A percentile compares a stretch with the other conserved stretches of the same genome.
Evolutionary conservation across 805 yeast genomes (phyloP).

Genomic region (Ogataea neopini): DNA sequence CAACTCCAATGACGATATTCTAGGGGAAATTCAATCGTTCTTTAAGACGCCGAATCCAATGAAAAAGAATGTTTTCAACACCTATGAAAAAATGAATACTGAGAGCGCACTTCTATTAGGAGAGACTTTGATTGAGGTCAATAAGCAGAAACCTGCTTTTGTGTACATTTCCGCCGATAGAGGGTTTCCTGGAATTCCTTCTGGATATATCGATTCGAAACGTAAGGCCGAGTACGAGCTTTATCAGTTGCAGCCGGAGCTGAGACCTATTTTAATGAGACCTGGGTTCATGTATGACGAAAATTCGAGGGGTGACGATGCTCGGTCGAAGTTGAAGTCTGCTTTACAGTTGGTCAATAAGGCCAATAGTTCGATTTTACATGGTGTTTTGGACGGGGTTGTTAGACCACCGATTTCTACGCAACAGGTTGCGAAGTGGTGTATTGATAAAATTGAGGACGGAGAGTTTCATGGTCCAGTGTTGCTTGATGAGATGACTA

Average conservation of each 20-base stretch:
- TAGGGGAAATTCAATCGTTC: constrained; percentile 39
- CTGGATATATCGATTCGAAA: constrained; percentile 72
- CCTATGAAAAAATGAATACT: constrained; percentile 66
- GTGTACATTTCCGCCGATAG: constrained; percentile 82
- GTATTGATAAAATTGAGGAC: constrained; percentile 56
- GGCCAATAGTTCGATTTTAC: constrained; percentile 44
- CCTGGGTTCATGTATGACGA: constrained; percentile 86
- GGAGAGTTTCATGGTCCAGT: constrained; percentile 56
- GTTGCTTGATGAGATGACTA: constrained; percentile 53
- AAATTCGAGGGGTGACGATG: constrained; percentile 28
- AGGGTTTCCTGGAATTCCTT: constrained; percentile 66
- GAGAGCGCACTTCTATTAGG: constrained; percentile 70
- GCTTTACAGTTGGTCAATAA: constrained; percentile 45
- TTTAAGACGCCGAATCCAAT: constrained; percentile 64
- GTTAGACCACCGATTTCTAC: constrained; percentile 67
- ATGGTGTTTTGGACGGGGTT: constrained; percentile 46
- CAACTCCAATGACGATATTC: constrained; percentile 32
- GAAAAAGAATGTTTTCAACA: constrained; percentile 44
- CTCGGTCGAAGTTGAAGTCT: constrained; percentile 43
- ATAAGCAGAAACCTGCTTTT: constrained; percentile 40
- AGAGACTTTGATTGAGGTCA: constrained; percentile 43
- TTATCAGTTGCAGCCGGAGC: constrained; percentile 38
- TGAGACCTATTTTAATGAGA: constrained; percentile 66
- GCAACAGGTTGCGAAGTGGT: constrained; percentile 62
- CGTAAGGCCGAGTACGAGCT: constrained; percentile 72